Evolutionary conservation across 306 rosid species (phyloP), one percentile per base, ranked within the genome.

Genomic region (Medicago arabica): DNA sequence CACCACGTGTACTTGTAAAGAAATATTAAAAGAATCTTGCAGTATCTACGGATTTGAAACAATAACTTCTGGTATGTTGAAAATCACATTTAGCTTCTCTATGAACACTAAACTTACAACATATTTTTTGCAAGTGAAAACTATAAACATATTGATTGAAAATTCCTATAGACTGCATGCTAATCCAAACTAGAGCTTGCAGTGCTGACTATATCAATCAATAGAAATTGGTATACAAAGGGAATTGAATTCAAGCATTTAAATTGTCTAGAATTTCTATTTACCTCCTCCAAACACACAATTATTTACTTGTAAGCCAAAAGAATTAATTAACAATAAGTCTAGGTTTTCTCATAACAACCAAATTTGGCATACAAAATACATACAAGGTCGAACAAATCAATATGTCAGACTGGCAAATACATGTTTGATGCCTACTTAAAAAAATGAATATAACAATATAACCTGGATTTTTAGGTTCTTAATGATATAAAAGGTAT

Each of bases 331-430:
- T 55, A 53, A 51, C 40, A 54, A 50, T 25, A 41, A 17, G 51
- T 53, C 17, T 34, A 55, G 25, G 15, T 13, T 43, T 71, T 64
- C 74, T 18, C 67, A 63, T 10, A 38, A 51, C 18, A 51, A 71
- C 28, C 55, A 76, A 77, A 10, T 57, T 55, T 67, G 51, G 77
- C 75, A 72, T 60, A 66, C 67, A 58, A 58, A 76, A 65, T 64
- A 17, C 43, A 46, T 65, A 70, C 21, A 54, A 71, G 18, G 41
- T 28, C 10, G 4, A 57, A 49, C 19, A 50, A 70, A 28, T 58
- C 23, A 47, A n/a, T 36, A 47, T 11, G 61, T 49, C 16, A 4
- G 34, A 17, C 71, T 57, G 80, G 72, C 64, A 13, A 69, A 39
- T 73, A 10, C 75, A 66, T 39, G 47, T 59, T 54, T 72, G 64